Percentiles rank a stretch among this genome's conserved stretches.
Conservation (phyloP, 2,329 filamentous ascomycete genomes). For the Spiromastix sp. region DNA sequence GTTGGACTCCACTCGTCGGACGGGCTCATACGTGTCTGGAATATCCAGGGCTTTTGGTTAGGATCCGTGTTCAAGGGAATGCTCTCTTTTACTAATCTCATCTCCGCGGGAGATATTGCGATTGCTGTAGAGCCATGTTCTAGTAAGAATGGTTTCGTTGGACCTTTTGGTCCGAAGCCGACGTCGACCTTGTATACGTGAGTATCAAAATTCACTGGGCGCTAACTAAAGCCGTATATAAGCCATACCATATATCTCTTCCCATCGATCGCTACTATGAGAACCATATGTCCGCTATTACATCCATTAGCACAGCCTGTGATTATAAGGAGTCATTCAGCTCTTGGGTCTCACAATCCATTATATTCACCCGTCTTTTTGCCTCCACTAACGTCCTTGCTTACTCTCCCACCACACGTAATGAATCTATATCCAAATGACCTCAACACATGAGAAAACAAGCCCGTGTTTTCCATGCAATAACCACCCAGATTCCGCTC, state of each 20-base stretch:
- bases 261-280: conserved; percentile 46
- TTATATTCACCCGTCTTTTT: conserved; percentile 30
- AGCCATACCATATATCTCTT: conserved; percentile 31
- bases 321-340: not conserved
- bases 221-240: not conserved
- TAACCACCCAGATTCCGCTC: conserved; percentile 44
- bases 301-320: too few relatives aligned
- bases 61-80: conserved; percentile 36
- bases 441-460: conserved; percentile 43
- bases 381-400: conserved; percentile 23
- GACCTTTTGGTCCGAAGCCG: conserved; percentile 53
- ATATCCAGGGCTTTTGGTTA: conserved; percentile 49
- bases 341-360: conserved; percentile 32
- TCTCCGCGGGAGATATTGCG: conserved; percentile 44
- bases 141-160: conserved; percentile 48
- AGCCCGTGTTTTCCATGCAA: conserved; percentile 50
- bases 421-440: conserved; percentile 46
- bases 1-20: conserved; percentile 46
- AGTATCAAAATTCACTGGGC: not conserved
- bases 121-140: conserved; percentile 28
- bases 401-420: conserved; percentile 44
- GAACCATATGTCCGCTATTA: conserved; percentile 50
- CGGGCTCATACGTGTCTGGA: conserved; percentile 44
- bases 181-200: conserved; percentile 46
- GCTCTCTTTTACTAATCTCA: conserved; percentile 43